Evolutionary conservation across 805 yeast genomes (phyloP).

Genomic region (Schwanniomyces polymorphus): DNA sequence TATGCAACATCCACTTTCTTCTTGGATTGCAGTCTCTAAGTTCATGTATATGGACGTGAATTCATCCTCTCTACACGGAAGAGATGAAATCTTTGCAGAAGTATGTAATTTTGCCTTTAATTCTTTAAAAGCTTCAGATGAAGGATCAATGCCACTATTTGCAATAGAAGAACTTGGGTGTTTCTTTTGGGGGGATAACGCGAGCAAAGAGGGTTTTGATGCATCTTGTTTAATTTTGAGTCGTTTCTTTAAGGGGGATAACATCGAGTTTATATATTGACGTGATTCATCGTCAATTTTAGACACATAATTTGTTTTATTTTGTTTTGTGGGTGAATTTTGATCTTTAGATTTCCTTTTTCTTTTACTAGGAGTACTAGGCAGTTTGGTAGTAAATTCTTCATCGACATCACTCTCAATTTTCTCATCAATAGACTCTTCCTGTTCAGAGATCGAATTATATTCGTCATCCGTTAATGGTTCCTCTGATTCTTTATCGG

Average conservation of each 20-base stretch:
- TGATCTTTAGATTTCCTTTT: constrained; percentile 4
- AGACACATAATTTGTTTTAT: constrained; percentile 1
- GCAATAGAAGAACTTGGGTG: constrained; percentile 13
- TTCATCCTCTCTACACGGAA: constrained; percentile 89
- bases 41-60: constrained; percentile 67
- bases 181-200: constrained; percentile 14
- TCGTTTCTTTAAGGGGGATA: constrained; percentile 9
- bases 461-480: background rate
- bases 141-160: constrained; percentile 15
- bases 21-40: constrained; percentile 68
- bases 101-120: constrained; percentile 44
- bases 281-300: constrained; percentile 6
- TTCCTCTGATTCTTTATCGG: background rate
- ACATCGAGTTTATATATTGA: constrained; percentile 6
- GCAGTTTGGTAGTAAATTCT: background rate
- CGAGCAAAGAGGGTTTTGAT: constrained; percentile 7
- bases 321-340: constrained; percentile 3
- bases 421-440: constrained; percentile 12
- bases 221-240: constrained; percentile 10
- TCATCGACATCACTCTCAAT: constrained; percentile 22
- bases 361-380: constrained; percentile 9
- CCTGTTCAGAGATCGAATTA: constrained; percentile 3
- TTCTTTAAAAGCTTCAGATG: constrained; percentile 33
- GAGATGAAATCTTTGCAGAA: constrained; percentile 44
- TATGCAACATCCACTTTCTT: constrained; percentile 76